phyloP scores from a whole-genome alignment of 129 eudicot species.

The Centaurea solstitialis region DNA sequence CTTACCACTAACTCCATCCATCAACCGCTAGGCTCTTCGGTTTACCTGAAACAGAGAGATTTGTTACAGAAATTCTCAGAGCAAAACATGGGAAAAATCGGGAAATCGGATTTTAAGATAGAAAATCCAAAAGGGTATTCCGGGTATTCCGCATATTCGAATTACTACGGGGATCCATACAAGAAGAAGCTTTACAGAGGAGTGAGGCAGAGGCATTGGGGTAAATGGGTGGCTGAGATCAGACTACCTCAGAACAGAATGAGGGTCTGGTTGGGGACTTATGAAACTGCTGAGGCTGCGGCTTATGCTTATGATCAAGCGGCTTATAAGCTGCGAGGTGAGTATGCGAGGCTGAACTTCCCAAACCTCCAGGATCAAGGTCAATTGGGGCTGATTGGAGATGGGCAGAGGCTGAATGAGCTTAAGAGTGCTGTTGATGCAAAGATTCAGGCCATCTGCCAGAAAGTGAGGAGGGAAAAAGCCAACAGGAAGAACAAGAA shows the following conservation, averaged over 20 bases:
- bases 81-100: constrained; percentile 37
- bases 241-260: constrained; percentile 88
- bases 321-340: constrained; percentile 94
- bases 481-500: constrained; percentile 39
- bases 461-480: constrained; percentile 67
- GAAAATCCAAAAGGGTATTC: constrained; percentile 18
- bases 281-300: constrained; percentile 88
- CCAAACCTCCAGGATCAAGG: constrained; percentile 71
- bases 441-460: constrained; percentile 83
- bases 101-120: neutral
- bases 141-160: constrained; percentile 17
- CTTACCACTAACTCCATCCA: constrained; percentile 17
- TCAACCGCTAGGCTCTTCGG: constrained; percentile 76
- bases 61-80: constrained; percentile 59
- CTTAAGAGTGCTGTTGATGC: constrained; percentile 76
- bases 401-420: constrained; percentile 46
- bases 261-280: constrained; percentile 97
- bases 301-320: constrained; percentile 98
- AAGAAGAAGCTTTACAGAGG: constrained; percentile 93
- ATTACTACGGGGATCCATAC: constrained; percentile 28
- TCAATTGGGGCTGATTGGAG: constrained; percentile 70
- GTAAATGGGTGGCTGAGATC: constrained; percentile 98
- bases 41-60: constrained; percentile 76
- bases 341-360: constrained; percentile 83
- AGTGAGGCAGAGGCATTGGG: constrained; percentile 98